Conservation (phyloP, 306 rosid species). For the Fragaria iinumae region DNA sequence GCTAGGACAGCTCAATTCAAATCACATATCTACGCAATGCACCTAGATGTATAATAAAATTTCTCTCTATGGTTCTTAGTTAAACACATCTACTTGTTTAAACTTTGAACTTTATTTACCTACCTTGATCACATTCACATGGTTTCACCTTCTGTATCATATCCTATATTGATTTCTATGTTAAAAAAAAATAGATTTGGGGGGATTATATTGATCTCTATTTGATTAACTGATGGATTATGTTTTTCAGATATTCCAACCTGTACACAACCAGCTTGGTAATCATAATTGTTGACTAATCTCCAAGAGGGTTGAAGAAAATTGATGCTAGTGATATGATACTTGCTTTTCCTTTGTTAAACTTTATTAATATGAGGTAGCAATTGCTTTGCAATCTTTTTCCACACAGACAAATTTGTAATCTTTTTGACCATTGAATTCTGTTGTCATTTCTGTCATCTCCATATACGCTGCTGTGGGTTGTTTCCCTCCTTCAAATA, state of each 20-base stretch:
- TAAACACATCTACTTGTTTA: not conserved
- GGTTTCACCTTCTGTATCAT: not conserved
- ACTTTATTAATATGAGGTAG: slow-evolving; percentile 27
- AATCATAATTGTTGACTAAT: slow-evolving; percentile 78
- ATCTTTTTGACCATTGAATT: slow-evolving; percentile 71
- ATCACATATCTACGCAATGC: not conserved
- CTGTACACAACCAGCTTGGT: slow-evolving; percentile 55
- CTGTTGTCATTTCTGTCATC: slow-evolving; percentile 25
- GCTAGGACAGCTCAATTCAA: not conserved
- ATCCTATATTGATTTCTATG: not conserved
- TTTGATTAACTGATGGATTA: slow-evolving; percentile 6
- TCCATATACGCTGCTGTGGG: slow-evolving; percentile 41
- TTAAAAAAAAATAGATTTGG: no score
- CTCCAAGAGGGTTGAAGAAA: slow-evolving; percentile 32
- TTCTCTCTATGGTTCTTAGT: not conserved
- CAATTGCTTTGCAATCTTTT: slow-evolving; percentile 51
- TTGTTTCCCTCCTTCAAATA: slow-evolving; percentile 38
- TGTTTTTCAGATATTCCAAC: slow-evolving; percentile 35
- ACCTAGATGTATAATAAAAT: not conserved
- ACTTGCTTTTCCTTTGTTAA: slow-evolving; percentile 28
- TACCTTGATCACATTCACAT: slow-evolving; percentile 18
- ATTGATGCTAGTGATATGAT: slow-evolving; percentile 27
- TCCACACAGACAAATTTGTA: slow-evolving; percentile 31
- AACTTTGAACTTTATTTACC: slow-evolving; percentile 7
- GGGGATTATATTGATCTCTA: not conserved